Conservation (phyloP, 139 green algal species). For the Eudorina sp. region DNA sequence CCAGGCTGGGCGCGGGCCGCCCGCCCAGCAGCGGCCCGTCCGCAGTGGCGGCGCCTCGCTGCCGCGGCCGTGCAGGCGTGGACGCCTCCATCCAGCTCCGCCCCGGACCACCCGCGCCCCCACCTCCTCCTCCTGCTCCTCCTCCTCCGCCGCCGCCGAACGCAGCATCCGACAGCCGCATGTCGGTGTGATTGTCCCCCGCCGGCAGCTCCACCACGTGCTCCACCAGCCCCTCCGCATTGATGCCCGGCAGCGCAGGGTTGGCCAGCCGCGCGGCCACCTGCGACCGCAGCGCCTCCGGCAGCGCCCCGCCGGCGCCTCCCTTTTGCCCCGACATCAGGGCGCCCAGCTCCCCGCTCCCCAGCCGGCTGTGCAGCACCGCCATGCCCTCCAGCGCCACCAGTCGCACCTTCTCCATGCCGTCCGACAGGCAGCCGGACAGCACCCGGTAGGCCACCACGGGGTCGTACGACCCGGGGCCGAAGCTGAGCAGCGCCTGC, state of each 20-base stretch:
- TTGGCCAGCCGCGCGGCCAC: slow-evolving; percentile 56
- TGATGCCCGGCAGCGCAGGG: slow-evolving; percentile 54
- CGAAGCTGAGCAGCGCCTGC: slow-evolving; percentile 63
- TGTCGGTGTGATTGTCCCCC: background rate
- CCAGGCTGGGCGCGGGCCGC: slow-evolving; percentile 11
- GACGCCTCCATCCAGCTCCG: background rate
- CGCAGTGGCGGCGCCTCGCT: background rate
- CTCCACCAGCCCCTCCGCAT: slow-evolving; percentile 60
- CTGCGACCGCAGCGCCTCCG: slow-evolving; percentile 48
- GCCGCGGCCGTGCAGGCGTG: background rate
- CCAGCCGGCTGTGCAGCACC: slow-evolving; percentile 47
- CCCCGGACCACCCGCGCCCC: background rate
- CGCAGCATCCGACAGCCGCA: slow-evolving; percentile 10
- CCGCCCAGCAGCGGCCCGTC: background rate
- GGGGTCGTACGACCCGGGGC: slow-evolving; percentile 34
- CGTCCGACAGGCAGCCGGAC: slow-evolving; percentile 46
- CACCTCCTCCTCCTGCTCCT: background rate
- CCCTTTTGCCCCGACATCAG: slow-evolving; percentile 46
- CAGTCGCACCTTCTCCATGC: slow-evolving; percentile 57
- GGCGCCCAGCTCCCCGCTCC: slow-evolving; percentile 40
- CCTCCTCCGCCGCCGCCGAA: background rate
- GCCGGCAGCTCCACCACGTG: slow-evolving; percentile 50
- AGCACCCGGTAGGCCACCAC: slow-evolving; percentile 46
- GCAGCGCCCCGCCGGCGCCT: slow-evolving; percentile 2
- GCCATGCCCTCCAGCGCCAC: slow-evolving; percentile 75